A percentile compares a stretch with the other conserved stretches of the same genome.
These are phyloP conservation scores for Dryas octopetala DNA, from an alignment of 306 rosid species.

Conservation along the genomic window DNA sequence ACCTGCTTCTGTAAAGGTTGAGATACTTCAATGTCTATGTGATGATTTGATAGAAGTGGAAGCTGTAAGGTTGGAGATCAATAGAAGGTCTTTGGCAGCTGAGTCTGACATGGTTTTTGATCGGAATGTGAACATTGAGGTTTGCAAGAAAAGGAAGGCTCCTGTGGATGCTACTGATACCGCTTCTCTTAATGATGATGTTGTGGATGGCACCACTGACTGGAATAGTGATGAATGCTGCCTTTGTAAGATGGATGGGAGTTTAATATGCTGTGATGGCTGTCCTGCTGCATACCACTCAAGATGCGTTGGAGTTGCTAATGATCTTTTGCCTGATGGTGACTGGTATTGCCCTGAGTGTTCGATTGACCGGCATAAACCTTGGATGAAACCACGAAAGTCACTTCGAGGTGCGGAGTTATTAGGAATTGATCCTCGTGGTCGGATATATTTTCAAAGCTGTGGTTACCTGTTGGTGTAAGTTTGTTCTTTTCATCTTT, in stretches of 20 bases:
- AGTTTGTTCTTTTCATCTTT: slow-evolving; percentile 43
- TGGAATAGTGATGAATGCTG: slow-evolving; percentile 96
- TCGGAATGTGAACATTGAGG: slow-evolving; percentile 54
- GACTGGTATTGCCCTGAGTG: slow-evolving; percentile 99
- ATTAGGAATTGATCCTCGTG: slow-evolving; percentile 80
- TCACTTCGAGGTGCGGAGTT: slow-evolving; percentile 90
- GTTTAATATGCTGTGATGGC: slow-evolving; percentile 96
- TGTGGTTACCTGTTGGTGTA: slow-evolving; percentile 92
- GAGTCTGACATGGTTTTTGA: slow-evolving; percentile 65
- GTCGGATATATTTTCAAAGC: slow-evolving; percentile 75
- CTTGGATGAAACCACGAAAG: slow-evolving; percentile 66
- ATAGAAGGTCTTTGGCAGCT: slow-evolving; percentile 71
- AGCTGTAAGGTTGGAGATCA: slow-evolving; percentile 81
- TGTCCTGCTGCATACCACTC: slow-evolving; percentile 99
- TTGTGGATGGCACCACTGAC: slow-evolving; percentile 60
- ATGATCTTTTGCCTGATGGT: slow-evolving; percentile 84
- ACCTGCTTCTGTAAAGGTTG: slow-evolving; percentile 65
- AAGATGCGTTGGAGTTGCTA: slow-evolving; percentile 75
- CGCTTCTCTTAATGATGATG: slow-evolving; percentile 54
- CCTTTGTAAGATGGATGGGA: slow-evolving; percentile 98
- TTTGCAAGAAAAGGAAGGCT: slow-evolving; percentile 64
- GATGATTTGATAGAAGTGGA: slow-evolving; percentile 94
- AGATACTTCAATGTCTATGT: slow-evolving; percentile 78
- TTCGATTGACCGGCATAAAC: slow-evolving; percentile 53
- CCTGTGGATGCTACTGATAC: slow-evolving; percentile 49